Conservation (phyloP, 2,329 filamentous ascomycete species). For the Fusarium ambrosium region DNA sequence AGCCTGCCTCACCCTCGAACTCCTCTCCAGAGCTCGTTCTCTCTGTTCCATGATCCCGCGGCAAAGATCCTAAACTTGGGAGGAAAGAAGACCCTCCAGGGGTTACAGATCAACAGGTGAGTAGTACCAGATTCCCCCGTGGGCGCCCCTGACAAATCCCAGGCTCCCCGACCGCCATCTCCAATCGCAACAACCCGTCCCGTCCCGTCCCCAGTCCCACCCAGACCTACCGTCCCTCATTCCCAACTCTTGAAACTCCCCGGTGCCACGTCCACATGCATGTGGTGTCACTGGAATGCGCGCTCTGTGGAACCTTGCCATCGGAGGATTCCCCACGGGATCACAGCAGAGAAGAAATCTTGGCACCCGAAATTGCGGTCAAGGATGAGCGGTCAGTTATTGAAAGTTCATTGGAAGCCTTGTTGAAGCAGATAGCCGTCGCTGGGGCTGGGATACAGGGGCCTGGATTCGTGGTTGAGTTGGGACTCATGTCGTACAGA, state of each 20-base stretch:
- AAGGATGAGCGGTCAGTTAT: conserved; percentile 3
- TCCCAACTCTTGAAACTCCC: not conserved
- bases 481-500: not conserved
- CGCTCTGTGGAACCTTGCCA: not conserved
- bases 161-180: not conserved
- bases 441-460: not conserved
- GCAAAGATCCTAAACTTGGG: no score
- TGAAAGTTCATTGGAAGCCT: no score
- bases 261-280: not conserved
- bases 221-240: not conserved
- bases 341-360: not conserved
- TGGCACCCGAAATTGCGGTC: not conserved
- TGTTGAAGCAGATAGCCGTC: not conserved
- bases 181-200: not conserved
- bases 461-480: not conserved
- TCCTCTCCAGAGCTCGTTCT: not conserved
- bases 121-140: not conserved
- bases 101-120: not conserved
- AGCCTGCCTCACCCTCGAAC: not conserved
- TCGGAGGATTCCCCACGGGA: not conserved
- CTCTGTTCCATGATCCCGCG: not conserved
- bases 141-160: not conserved
- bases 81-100: not conserved
- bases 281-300: not conserved
- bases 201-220: no score